phyloP scores from a whole-genome alignment of 768 basidiomycete species.

The Plicaturopsis crispa region DNA sequence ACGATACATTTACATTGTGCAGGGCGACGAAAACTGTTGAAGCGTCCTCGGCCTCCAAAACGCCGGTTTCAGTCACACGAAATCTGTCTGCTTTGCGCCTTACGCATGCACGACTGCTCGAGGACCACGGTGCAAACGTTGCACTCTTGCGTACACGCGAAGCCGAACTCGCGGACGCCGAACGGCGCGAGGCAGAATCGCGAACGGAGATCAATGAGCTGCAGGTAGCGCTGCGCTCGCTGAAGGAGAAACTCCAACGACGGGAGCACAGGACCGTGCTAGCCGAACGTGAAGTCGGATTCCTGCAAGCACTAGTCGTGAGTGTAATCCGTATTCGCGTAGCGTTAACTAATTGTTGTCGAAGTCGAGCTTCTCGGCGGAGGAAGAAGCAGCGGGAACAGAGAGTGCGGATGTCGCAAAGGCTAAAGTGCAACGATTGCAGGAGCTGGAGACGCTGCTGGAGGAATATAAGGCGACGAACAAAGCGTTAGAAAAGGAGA shows the following conservation, averaged over 20 bases:
- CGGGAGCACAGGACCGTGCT: conserved; percentile 22
- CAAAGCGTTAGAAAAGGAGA: conserved; percentile 33
- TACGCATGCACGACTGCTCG: conserved; percentile 53
- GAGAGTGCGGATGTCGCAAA: conserved; percentile 22
- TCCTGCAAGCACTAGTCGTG: conserved; percentile 60
- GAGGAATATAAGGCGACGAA: conserved; percentile 48
- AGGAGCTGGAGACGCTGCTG: conserved; percentile 48
- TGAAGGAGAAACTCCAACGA: conserved; percentile 29
- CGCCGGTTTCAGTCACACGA: conserved; percentile 49
- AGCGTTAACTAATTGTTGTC: background rate
- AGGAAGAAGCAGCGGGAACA: conserved; percentile 35
- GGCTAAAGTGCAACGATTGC: conserved; percentile 34
- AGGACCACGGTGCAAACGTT: conserved; percentile 53
- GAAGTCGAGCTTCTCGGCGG: conserved; percentile 58
- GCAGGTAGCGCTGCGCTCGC: conserved; percentile 26
- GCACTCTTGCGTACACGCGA: conserved; percentile 50
- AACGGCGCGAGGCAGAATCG: conserved; percentile 28
- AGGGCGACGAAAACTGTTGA: conserved; percentile 31
- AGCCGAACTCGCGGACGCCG: conserved; percentile 35
- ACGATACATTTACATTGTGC: conserved; percentile 3
- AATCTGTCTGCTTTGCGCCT: conserved; percentile 54
- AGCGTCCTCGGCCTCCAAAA: conserved; percentile 30
- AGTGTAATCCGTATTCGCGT: conserved; percentile 17
- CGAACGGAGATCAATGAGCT: conserved; percentile 23
- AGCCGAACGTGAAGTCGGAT: conserved; percentile 56